Evolutionary conservation across 2,329 filamentous ascomycete species (phyloP).

Genomic region (Pyrenophora seminiperda): DNA sequence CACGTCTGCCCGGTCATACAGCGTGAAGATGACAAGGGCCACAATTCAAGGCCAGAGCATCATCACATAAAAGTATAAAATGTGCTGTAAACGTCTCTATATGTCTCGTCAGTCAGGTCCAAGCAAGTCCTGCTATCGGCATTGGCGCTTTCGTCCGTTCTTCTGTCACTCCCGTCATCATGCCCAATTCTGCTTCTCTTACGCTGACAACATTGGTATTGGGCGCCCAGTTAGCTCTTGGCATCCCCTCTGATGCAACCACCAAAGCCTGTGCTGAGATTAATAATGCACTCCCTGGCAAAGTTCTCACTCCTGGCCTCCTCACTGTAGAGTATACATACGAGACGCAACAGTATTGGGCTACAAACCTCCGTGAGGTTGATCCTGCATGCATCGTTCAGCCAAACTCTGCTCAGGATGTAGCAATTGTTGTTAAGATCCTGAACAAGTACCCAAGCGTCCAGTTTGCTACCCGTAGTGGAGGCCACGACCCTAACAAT

Average conservation of each 20-base stretch:
- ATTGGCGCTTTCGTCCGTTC: not conserved
- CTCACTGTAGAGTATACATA: conserved; percentile 24
- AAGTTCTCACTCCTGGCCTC: conserved; percentile 23
- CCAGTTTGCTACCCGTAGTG: conserved; percentile 34
- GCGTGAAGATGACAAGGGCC: too few species aligned
- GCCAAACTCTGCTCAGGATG: conserved; percentile 30
- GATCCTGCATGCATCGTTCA: conserved; percentile 35
- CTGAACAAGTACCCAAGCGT: conserved; percentile 28
- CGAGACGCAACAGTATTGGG: conserved; percentile 33
- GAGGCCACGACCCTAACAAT: conserved; percentile 48
- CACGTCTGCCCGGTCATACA: too few species aligned
- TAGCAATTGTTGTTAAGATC: conserved; percentile 31
- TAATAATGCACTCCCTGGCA: conserved; percentile 24
- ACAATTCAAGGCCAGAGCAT: too few species aligned
- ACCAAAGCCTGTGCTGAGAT: conserved; percentile 26
- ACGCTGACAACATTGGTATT: conserved; percentile 15
- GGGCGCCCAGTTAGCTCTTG: conserved; percentile 4
- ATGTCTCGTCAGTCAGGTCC: too few species aligned
- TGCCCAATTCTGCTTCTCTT: conserved; percentile 7
- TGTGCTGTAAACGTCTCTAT: too few species aligned
- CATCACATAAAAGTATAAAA: too few species aligned
- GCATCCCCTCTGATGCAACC: conserved; percentile 24
- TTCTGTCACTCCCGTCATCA: not conserved
- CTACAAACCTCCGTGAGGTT: conserved; percentile 22
- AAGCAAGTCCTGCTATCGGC: not conserved